phyloP scores from a whole-genome alignment of 2,329 filamentous ascomycete genomes.

The Aspergillus viridinutans region DNA sequence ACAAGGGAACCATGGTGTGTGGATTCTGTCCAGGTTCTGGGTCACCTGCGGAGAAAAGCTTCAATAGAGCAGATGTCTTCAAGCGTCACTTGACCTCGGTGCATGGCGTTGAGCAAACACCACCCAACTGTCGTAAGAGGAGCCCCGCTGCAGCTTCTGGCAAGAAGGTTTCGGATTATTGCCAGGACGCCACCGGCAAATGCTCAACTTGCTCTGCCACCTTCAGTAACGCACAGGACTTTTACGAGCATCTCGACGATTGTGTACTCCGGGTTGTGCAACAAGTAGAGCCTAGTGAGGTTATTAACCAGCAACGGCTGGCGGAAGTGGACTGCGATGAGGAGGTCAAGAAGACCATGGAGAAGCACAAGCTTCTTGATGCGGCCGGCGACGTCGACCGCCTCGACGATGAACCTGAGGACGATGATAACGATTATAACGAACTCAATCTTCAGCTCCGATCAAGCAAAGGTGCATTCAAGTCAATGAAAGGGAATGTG shows the following conservation, averaged over 20 bases:
- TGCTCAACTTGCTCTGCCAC: slow-evolving; percentile 87
- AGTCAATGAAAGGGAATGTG: slow-evolving; percentile 49
- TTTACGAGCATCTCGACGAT: slow-evolving; percentile 89
- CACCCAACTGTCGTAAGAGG: slow-evolving; percentile 85
- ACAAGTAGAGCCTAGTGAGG: slow-evolving; percentile 54
- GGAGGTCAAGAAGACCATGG: slow-evolving; percentile 54
- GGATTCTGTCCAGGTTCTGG: slow-evolving; percentile 89
- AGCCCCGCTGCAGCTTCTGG: slow-evolving; percentile 40
- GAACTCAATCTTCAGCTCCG: slow-evolving; percentile 41
- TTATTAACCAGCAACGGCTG: slow-evolving; percentile 53
- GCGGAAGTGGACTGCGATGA: slow-evolving; percentile 58
- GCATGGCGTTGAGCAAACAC: slow-evolving; percentile 87
- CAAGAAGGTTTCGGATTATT: slow-evolving; percentile 67
- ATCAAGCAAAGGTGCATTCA: slow-evolving; percentile 46
- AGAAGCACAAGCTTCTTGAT: slow-evolving; percentile 52
- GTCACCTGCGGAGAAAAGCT: slow-evolving; percentile 86
- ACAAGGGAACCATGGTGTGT: slow-evolving; percentile 96
- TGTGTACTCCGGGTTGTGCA: slow-evolving; percentile 62
- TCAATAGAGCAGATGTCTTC: slow-evolving; percentile 93
- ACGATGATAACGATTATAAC: slow-evolving; percentile 54
- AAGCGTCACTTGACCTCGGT: slow-evolving; percentile 89
- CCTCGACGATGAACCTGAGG: slow-evolving; percentile 48
- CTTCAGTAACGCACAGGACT: slow-evolving; percentile 86
- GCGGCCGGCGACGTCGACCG: slow-evolving; percentile 51
- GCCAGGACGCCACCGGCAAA: slow-evolving; percentile 74